These are phyloP conservation scores for Penicillium angulare DNA, from an alignment of 495 filamentous ascomycete species.

Conservation along the genomic window DNA sequence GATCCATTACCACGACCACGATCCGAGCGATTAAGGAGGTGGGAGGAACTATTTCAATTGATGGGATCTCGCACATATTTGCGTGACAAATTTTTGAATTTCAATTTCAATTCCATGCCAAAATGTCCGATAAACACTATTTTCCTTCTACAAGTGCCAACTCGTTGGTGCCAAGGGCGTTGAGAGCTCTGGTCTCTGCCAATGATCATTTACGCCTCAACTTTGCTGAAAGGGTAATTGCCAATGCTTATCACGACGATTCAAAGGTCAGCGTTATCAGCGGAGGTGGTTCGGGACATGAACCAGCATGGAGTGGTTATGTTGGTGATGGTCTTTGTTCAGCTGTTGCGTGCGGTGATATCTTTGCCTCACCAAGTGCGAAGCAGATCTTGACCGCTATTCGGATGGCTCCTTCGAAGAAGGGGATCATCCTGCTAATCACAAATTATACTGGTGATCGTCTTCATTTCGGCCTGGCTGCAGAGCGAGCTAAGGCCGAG, in stretches of 20 bases:
- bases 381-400: constrained; percentile 6
- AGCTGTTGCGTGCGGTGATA: constrained; percentile 6
- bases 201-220: constrained; percentile 9
- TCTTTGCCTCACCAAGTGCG: constrained; percentile 4
- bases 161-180: constrained; percentile 8
- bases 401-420: constrained; percentile 3
- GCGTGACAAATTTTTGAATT: background rate
- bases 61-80: background rate
- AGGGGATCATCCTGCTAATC: constrained; percentile 5
- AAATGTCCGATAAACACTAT: constrained; percentile 14
- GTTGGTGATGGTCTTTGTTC: constrained; percentile 6
- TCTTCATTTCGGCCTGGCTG: constrained; percentile 6
- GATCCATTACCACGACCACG: background rate
- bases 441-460: constrained; percentile 8
- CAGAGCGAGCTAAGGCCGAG: constrained; percentile 3
- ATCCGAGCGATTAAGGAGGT: background rate
- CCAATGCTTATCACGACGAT: constrained; percentile 9
- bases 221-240: constrained; percentile 6
- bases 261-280: constrained; percentile 6
- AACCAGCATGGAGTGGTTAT: constrained; percentile 8
- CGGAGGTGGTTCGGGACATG: constrained; percentile 6
- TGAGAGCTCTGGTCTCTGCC: constrained; percentile 8
- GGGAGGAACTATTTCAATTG: background rate
- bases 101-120: background rate
- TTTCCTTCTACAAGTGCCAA: constrained; percentile 16